Evolutionary conservation across 2,329 filamentous ascomycete genomes (phyloP), one percentile per base, ranked within the genome.

Genomic region (Cytospora chrysosperma): DNA sequence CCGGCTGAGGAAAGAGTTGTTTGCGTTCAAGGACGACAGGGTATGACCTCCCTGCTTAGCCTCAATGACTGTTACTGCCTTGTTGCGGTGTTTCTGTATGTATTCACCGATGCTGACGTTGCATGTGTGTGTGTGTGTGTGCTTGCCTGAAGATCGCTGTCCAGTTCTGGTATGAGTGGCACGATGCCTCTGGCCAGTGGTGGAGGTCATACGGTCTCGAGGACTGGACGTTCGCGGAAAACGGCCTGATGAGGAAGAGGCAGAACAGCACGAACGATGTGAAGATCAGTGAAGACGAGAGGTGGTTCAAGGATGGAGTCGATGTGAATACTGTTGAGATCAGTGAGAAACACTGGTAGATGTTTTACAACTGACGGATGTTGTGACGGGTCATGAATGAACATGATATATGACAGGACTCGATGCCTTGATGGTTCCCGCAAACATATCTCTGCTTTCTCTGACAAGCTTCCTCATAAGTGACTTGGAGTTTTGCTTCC

Each of bases 81-180:
- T 4, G 17, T 8, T 8, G 17, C 4, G 2, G 15, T 3, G 15
- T 3, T 43, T 3, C 32, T 34, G 15, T 13, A 15, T 34, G 32
- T 34, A 34, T 34, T 24, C 9, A 47, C 40, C 40, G 40, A 15
- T 15, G 2, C 52, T 64, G 34, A 57, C 37, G n/a, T n/a, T 13
- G 13, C n/a, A 2, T 47, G 2, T 3, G 28, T 30, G 28, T n/a
- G n/a, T n/a, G n/a, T n/a, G n/a, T n/a, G n/a, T n/a, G n/a, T n/a
- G n/a, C n/a, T n/a, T n/a, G n/a, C n/a, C n/a, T n/a, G 51, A 54
- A 86, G 75, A 94, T 93, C 67, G 92, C 92, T 1, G 92, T 96
- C 26, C 91, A 96, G 72, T 96, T 95, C 74, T 96, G 92, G 92
- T 96, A 94, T 71, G 89, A 96, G 75, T 93, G 87, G 76, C 83